A percentile compares a stretch with the other conserved stretches of the same genome.
These are phyloP conservation scores for Tricharina praecox DNA, from an alignment of 495 filamentous ascomycete species.

Conservation along the genomic window DNA sequence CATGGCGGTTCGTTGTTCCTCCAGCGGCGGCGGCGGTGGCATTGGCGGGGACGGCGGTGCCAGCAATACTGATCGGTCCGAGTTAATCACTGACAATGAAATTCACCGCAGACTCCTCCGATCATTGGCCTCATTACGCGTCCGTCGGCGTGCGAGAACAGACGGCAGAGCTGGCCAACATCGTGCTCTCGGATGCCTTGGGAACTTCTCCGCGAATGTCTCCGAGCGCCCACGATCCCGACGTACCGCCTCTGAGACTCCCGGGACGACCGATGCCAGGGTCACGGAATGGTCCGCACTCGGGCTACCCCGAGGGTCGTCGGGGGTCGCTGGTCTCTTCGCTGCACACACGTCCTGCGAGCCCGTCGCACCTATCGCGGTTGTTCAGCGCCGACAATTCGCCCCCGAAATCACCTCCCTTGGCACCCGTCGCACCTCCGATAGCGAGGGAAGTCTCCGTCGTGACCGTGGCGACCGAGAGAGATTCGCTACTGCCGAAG, in stretches of 20 bases:
- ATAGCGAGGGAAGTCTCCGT: too few species aligned
- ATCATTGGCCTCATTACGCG: slow-evolving; percentile 23
- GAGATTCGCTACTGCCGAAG: slow-evolving; percentile 14
- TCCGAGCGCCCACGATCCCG: slow-evolving; percentile 8
- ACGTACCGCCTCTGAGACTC: background rate
- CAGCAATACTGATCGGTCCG: background rate
- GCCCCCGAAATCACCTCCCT: too few species aligned
- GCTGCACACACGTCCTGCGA: background rate
- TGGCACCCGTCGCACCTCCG: too few species aligned
- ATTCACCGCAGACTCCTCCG: background rate
- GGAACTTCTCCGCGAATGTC: slow-evolving; percentile 16
- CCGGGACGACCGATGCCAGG: slow-evolving; percentile 7
- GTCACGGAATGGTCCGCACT: too few species aligned
- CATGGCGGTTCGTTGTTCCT: background rate
- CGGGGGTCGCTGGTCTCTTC: too few species aligned
- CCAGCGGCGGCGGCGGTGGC: background rate
- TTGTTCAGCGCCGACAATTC: too few species aligned
- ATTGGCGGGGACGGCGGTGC: slow-evolving; percentile 17
- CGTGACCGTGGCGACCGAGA: slow-evolving; percentile 24
- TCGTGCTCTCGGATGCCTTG: slow-evolving; percentile 52
- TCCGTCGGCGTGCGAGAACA: slow-evolving; percentile 53
- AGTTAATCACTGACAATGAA: background rate
- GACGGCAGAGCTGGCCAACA: slow-evolving; percentile 76
- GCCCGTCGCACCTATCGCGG: slow-evolving; percentile 24
- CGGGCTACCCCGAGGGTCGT: too few species aligned